Base-by-base conservation (phyloP, 345 rosid genomes). In the Ceriops tagal region DNA sequence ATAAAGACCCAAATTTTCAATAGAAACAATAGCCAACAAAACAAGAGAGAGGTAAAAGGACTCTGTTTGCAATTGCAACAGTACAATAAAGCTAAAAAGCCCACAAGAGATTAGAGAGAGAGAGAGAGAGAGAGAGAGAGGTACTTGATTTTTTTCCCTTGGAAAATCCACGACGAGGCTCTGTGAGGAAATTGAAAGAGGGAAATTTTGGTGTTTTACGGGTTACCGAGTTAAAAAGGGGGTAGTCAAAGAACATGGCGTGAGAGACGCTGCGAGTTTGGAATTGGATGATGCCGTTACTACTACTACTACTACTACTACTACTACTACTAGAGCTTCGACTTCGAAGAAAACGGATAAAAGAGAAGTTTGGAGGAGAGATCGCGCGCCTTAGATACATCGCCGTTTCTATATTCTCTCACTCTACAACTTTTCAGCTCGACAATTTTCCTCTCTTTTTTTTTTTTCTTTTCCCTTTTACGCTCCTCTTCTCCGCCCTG, bases 141-240 rank as follows among this genome's bases (percentile, higher is more conserved):
- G 21, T 84, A 93, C 98, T 91, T 62, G 96, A 85, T 76, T 75
- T 88, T 80, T 81, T 87, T 55, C 80, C 92, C 74, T 88, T 91
- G 28, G 98, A 97, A 62, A 87, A 93, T 5, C 92, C 92, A 57
- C 97, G 86, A 65, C 85, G 82, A 81, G 53, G 73, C 58, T 71
- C 83, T 51, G 71, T 72, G 72, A 80, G 69, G 72, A 79, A 83
- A 67, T 68, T 75, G 61, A 77, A 66, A 34, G 71, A 22, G 49
- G 76, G 73, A 11, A 49, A 52, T 53, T 24, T 43, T 19, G 73
- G 73, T 51, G 66, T 65, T 52, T 49, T 34, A 20, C 24, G 75
- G 61, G 76, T 53, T 26, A 27, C 62, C 28, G 26, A 67, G 63
- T 57, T 63, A 57, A 56, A 58, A 62, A 60, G 72, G 24, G 15